These are phyloP conservation scores for Paecilomyces sp. DNA, from an alignment of 2,329 filamentous ascomycete species.

Conservation along the genomic window DNA sequence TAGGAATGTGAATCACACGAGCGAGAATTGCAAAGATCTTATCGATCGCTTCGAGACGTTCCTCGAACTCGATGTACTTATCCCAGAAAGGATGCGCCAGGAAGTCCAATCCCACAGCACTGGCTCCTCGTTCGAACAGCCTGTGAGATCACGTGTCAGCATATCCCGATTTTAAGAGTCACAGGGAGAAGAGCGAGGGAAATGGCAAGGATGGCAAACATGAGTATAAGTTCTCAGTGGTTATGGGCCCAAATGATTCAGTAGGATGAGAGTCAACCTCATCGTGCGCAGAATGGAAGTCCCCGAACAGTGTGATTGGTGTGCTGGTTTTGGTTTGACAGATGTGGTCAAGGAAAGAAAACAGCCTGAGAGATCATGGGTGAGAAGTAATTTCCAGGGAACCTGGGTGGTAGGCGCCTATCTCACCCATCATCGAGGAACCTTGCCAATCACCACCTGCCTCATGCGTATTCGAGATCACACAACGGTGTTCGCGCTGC, in stretches of 20 bases:
- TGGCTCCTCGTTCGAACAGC: constrained; percentile 84
- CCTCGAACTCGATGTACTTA: constrained; percentile 96
- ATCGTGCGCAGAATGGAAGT: constrained; percentile 24
- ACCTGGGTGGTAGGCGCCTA: constrained; percentile 49
- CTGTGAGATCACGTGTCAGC: constrained; percentile 48
- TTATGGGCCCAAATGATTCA: constrained; percentile 30
- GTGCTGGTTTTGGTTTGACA: constrained; percentile 20
- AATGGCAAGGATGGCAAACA: constrained; percentile 42
- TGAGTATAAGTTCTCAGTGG: constrained; percentile 31
- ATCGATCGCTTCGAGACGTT: constrained; percentile 75
- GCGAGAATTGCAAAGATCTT: constrained; percentile 77
- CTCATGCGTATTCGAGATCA: constrained; percentile 28
- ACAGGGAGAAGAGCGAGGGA: constrained; percentile 24
- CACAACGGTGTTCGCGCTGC: constrained; percentile 30
- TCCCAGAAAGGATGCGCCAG: constrained; percentile 96
- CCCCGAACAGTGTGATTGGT: constrained; percentile 24
- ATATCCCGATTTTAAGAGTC: constrained; percentile 9
- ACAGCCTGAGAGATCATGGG: constrained; percentile 46
- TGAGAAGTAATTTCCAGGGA: constrained; percentile 44
- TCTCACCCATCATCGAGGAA: constrained; percentile 54
- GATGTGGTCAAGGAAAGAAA: constrained; percentile 33
- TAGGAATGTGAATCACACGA: constrained; percentile 79
- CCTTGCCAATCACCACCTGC: constrained; percentile 27
- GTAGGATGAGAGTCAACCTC: constrained; percentile 25
- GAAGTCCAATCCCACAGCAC: constrained; percentile 84